Base-by-base conservation (phyloP, 2,329 filamentous ascomycete species). In the Ophiognomonia clavigignenti-juglandacearum region DNA sequence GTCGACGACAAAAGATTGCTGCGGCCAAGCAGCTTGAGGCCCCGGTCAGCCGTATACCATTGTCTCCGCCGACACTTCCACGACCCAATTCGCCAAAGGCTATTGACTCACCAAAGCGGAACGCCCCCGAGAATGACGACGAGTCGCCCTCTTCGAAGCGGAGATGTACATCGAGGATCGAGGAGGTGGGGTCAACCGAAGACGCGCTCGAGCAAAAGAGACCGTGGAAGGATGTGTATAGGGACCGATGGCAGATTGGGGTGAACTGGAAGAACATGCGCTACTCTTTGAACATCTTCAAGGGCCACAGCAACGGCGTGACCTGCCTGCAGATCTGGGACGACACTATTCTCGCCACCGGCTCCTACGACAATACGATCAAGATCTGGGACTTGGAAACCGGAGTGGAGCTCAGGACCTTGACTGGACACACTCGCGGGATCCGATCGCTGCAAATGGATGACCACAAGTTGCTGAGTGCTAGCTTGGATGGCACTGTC, bases 241-340 rank as follows among this genome's bases (percentile, higher is more conserved):
- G 89, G 54, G 92, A 96, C 64, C 82, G 64, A 10, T 53, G 47
- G 44, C 93, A 92, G 64, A 90, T 98, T 39, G 92, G 93, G 43
- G 93, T 85, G 51, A 97, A 97, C 64, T 98, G 93, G 93, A 95
- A 96, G 64, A 90, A 95, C 54, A 92, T 93, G 4, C 83, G 92
- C 31, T 97, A 86, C 68, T 84, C 84, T 6, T 85, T 88, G 56
- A 90, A 85, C 61, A 81, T 86, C 11, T 89, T 98, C 65, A 85
- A 84, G 56, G 92, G 91, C 2, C 75, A 97, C 65, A 84, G 80
- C 10, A 96, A 96, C 61, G 92, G 92, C 32, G 83, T 93, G 50
- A 93, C 70, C 32, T 78, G 69, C 58, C 64, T 77, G 39, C 77
- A 75, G 58, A 76, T 98, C 14, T 47, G 47, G 52, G 88, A 95